A percentile compares a stretch with the other conserved stretches of the same genome.
Conservation (phyloP, 2,329 filamentous ascomycete species). For the Botrytis medusae region DNA sequence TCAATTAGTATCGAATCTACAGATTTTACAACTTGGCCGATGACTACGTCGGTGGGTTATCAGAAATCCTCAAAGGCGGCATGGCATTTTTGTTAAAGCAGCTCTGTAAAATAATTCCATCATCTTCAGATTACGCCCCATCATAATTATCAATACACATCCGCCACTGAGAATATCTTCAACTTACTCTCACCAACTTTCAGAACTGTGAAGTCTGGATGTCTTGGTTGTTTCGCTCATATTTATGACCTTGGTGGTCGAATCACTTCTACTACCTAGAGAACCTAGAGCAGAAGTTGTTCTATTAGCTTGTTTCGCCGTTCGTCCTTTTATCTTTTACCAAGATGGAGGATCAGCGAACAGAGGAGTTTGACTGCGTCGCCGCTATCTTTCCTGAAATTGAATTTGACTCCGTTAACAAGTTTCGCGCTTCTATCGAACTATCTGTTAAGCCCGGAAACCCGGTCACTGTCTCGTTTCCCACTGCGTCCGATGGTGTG, state of each 20-base stretch:
- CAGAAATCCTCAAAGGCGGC: constrained; percentile 17
- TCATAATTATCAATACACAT: not conserved
- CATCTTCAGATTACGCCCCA: not conserved
- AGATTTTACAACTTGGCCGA: not conserved
- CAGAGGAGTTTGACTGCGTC: constrained; percentile 60
- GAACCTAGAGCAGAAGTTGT: constrained; percentile 30
- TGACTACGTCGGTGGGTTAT: not conserved
- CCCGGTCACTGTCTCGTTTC: constrained; percentile 58
- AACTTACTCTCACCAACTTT: not conserved
- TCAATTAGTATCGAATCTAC: not conserved
- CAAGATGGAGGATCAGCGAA: constrained; percentile 63
- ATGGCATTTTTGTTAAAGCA: constrained; percentile 21
- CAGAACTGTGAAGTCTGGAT: not conserved
- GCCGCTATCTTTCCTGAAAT: constrained; percentile 69
- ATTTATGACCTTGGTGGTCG: constrained; percentile 18
- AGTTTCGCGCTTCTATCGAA: constrained; percentile 52
- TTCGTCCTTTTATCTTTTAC: constrained; percentile 39
- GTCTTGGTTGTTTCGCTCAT: not conserved
- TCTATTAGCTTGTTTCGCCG: constrained; percentile 33
- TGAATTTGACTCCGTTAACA: constrained; percentile 44
- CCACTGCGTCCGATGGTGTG: constrained; percentile 46
- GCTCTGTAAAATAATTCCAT: constrained; percentile 32
- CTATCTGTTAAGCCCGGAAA: constrained; percentile 56
- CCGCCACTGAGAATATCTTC: not conserved
- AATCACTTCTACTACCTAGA: constrained; percentile 16